phyloP scores from a whole-genome alignment of 1,139 yeast species.

The Pichia sp. region DNA sequence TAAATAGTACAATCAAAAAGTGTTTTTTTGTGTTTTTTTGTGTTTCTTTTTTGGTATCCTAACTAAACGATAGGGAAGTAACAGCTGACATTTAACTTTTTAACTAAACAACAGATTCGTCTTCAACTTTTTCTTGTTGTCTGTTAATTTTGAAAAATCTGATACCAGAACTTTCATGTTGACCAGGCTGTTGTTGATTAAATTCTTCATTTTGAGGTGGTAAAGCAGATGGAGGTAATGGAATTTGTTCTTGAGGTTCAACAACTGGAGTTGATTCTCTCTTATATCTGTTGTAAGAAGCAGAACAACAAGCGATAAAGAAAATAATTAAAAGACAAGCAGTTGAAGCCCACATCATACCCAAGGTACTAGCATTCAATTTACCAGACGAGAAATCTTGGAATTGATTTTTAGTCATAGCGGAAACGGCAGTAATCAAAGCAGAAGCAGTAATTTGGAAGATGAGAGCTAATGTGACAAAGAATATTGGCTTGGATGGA shows the following conservation, averaged over 20 bases:
- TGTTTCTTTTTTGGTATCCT: neutral
- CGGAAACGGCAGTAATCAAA: constrained; percentile 60
- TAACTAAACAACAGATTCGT: constrained; percentile 22
- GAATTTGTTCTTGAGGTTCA: constrained; percentile 4
- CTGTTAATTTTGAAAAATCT: constrained; percentile 74
- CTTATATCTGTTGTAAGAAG: constrained; percentile 42
- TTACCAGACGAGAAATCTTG: constrained; percentile 38
- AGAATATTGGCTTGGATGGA: constrained; percentile 39
- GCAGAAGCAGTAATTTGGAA: constrained; percentile 56
- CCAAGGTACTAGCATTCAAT: constrained; percentile 53
- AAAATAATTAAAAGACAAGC: constrained; percentile 47
- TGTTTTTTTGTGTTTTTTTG: neutral
- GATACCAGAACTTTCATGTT: constrained; percentile 44
- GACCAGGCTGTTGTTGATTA: constrained; percentile 12
- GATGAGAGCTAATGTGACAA: constrained; percentile 46
- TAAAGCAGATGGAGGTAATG: neutral
- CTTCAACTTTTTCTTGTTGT: constrained; percentile 29
- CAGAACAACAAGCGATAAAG: constrained; percentile 49
- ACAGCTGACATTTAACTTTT: no score
- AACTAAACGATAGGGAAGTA: no score
- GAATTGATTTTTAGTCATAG: constrained; percentile 61
- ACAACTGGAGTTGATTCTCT: constrained; percentile 18
- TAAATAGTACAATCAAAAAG: neutral
- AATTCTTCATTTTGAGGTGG: constrained; percentile 9
- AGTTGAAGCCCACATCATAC: constrained; percentile 65